phyloP scores from a whole-genome alignment of 768 basidiomycete genomes.

The Russula earlei region DNA sequence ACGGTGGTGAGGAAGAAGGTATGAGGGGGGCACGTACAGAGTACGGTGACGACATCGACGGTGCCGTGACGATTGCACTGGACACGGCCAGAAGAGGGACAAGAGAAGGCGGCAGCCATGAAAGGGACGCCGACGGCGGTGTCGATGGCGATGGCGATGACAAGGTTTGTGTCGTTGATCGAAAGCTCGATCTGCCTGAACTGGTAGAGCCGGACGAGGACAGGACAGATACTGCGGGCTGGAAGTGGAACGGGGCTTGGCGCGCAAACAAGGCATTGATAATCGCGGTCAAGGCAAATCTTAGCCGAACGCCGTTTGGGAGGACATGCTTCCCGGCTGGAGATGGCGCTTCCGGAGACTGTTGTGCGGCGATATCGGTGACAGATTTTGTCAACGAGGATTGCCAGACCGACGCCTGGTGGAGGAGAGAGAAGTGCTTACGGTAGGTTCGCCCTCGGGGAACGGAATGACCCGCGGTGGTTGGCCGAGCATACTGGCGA shows the following conservation, averaged over 20 bases:
- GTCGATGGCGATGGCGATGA: conserved; percentile 19
- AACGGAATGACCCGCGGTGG: conserved; percentile 55
- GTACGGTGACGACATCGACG: conserved; percentile 19
- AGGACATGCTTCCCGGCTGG: conserved; percentile 46
- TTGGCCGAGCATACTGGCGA: conserved; percentile 72
- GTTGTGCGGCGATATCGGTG: conserved; percentile 40
- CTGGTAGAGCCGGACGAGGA: conserved; percentile 17
- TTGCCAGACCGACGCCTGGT: background rate
- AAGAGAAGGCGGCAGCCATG: conserved; percentile 1
- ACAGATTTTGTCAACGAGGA: background rate
- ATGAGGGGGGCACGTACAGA: conserved; percentile 25
- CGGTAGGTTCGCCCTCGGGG: conserved; percentile 42
- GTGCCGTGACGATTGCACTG: background rate
- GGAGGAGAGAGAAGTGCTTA: background rate
- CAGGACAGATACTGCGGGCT: conserved; percentile 14
- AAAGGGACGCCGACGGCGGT: background rate
- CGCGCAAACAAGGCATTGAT: conserved; percentile 78
- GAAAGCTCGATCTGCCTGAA: conserved; percentile 11
- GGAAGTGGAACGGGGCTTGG: conserved; percentile 36
- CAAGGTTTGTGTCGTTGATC: conserved; percentile 21
- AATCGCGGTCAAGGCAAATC: conserved; percentile 65
- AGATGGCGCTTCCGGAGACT: conserved; percentile 27
- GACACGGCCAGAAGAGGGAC: conserved; percentile 26
- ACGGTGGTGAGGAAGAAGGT: background rate
- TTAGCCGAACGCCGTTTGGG: conserved; percentile 73